These are phyloP conservation scores for Bipolaris zeicola DNA, from an alignment of 2,329 filamentous ascomycete species.

Conservation along the genomic window DNA sequence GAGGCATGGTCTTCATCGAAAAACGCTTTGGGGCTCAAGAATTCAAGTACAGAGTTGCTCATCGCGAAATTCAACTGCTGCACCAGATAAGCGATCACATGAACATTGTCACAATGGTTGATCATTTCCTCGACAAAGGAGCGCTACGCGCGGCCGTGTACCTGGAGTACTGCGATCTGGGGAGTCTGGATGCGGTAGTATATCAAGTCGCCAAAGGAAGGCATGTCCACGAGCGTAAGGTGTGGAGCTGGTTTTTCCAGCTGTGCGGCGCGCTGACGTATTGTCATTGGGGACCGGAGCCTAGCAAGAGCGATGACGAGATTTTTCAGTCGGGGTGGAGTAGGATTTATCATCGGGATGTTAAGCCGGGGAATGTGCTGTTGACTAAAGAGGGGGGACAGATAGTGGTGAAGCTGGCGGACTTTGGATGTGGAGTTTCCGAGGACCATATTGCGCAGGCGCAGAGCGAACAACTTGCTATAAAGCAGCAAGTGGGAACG, in stretches of 20 bases:
- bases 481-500: slow-evolving; percentile 7
- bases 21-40: slow-evolving; percentile 12
- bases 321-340: slow-evolving; percentile 16
- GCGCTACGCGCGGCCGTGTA: slow-evolving; percentile 13
- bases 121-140: slow-evolving; percentile 17
- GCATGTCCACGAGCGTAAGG: slow-evolving; percentile 14
- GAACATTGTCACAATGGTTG: slow-evolving; percentile 17
- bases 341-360: slow-evolving; percentile 23
- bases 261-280: slow-evolving; percentile 17
- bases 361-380: slow-evolving; percentile 28
- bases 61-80: slow-evolving; percentile 19
- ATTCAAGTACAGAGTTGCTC: slow-evolving; percentile 1
- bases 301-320: slow-evolving; percentile 8
- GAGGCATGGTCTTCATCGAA: slow-evolving; percentile 18
- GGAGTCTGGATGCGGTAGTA: slow-evolving; percentile 12
- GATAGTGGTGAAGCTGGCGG: slow-evolving; percentile 25
- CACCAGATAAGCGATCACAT: slow-evolving; percentile 17
- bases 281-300: slow-evolving; percentile 20
- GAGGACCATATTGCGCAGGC: slow-evolving; percentile 7
- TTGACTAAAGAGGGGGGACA: slow-evolving; percentile 10
- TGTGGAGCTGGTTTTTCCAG: slow-evolving; percentile 24
- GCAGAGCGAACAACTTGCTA: neutral
- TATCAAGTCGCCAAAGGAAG: neutral
- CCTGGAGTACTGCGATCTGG: slow-evolving; percentile 23
- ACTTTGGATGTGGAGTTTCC: slow-evolving; percentile 23